Evolutionary conservation across 345 rosid genomes (phyloP), one percentile per base, ranked within the genome.

Genomic region (Citrus sp.): DNA sequence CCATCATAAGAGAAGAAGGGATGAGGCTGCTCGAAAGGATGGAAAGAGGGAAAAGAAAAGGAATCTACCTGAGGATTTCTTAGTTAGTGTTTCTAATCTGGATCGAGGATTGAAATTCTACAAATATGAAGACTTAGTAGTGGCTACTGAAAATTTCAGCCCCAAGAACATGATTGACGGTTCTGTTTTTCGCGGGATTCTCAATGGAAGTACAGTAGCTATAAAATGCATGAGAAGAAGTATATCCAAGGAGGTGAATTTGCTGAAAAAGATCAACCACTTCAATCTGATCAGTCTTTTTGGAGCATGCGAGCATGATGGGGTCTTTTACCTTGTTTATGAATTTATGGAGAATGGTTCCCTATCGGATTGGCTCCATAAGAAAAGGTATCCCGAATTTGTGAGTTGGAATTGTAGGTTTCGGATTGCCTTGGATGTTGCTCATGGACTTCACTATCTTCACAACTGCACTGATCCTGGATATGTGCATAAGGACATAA

Each of bases 361-460:
- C 61, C 49, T 88, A n/a, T 77, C 79, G 56, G 87, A 86, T 35
- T 82, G 86, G 89, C 75, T 86, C 21, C 75, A 62, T 22, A 75
- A 63, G 21, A 71, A 66, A 68, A 78, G 42, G 10, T 56, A 19
- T 28, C 63, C 42, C 14, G 77, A 76, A 61, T 61, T 71, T 40
- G 65, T 73, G 73, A 81, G 74, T 27, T 86, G 85, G 89, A 71
- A 37, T 62, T 81, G 62, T 1, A 83, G 87, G 69, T 55, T 85
- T 42, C 88, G 78, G 80, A 86, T 88, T 67, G 89, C 87, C 35
- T 72, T 85, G 75, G 91, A 88, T 80, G 80, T 86, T 62, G 88
- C 88, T 22, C 69, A 71, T 16, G 89, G 91, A 3, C 87, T 86
- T 79, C 82, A 78, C 77, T 85, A 86, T 70, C 86, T 86, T 79